Base-by-base conservation (phyloP, 108 stramenopile genomes). In the Nitzschia inconspicua region DNA sequence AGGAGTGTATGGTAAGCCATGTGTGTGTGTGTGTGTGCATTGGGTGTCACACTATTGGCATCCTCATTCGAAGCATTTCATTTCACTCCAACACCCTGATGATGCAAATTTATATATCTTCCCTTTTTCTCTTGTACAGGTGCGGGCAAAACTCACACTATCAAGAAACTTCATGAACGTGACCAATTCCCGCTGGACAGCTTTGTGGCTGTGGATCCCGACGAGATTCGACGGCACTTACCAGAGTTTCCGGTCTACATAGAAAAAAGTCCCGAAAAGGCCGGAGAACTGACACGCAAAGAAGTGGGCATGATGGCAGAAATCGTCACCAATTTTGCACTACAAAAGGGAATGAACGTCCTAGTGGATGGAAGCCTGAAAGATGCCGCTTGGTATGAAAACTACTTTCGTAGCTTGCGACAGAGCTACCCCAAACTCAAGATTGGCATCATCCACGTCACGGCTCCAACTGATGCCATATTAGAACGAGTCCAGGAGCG, bases 1-100 rank as follows among this genome's bases (percentile, higher is more conserved):
- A 22, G 91, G 91, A 6, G 85, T 77, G n/a, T 89, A 89, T 86
- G 88, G 92, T n/a, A n/a, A n/a, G n/a, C n/a, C n/a, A n/a, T n/a
- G n/a, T n/a, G n/a, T n/a, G n/a, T n/a, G n/a, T n/a, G n/a, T n/a
- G n/a, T n/a, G n/a, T n/a, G n/a, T n/a, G n/a, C n/a, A n/a, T n/a
- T n/a, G n/a, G n/a, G n/a, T n/a, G n/a, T n/a, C n/a, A n/a, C n/a
- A n/a, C n/a, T n/a, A n/a, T n/a, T n/a, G n/a, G n/a, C n/a, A n/a
- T n/a, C n/a, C n/a, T n/a, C n/a, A n/a, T n/a, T n/a, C n/a, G n/a
- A n/a, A n/a, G n/a, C n/a, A n/a, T n/a, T n/a, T n/a, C n/a, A n/a
- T n/a, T n/a, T n/a, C n/a, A n/a, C n/a, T n/a, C n/a, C n/a, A n/a
- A n/a, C n/a, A n/a, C n/a, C n/a, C n/a, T n/a, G n/a, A n/a, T n/a